phyloP scores from a whole-genome alignment of 768 basidiomycete genomes.

The Tylopilus sp. region DNA sequence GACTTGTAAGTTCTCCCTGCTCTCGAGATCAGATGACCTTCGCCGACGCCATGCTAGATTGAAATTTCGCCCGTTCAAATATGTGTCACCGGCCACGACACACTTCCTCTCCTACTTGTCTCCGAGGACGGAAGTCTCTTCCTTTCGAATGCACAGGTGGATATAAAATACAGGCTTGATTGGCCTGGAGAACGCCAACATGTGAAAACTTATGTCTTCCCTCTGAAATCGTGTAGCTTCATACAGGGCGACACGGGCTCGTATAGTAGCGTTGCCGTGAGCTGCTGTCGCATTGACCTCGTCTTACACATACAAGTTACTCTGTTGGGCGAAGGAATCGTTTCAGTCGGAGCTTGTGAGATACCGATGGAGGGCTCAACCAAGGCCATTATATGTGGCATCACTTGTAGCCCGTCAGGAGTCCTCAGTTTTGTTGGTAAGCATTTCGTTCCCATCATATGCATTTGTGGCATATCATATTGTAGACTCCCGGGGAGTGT shows the following conservation, averaged over 20 bases:
- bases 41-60: slow-evolving; percentile 34
- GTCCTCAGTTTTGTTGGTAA: slow-evolving; percentile 48
- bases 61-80: slow-evolving; percentile 40
- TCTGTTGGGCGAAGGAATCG: slow-evolving; percentile 19
- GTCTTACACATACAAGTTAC: slow-evolving; percentile 22
- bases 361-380: slow-evolving; percentile 14
- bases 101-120: slow-evolving; percentile 30
- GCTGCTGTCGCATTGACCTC: slow-evolving; percentile 19
- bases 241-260: slow-evolving; percentile 15
- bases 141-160: slow-evolving; percentile 28
- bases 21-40: slow-evolving; percentile 7
- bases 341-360: slow-evolving; percentile 18
- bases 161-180: slow-evolving; percentile 21
- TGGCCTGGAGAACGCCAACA: slow-evolving; percentile 28
- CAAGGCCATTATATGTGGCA: slow-evolving; percentile 1
- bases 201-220: slow-evolving; percentile 31
- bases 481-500: slow-evolving; percentile 44
- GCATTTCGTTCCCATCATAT: slow-evolving; percentile 13
- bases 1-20: slow-evolving; percentile 39
- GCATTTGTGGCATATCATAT: neutral
- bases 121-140: slow-evolving; percentile 33
- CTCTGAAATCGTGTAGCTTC: slow-evolving; percentile 27
- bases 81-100: slow-evolving; percentile 29
- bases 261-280: slow-evolving; percentile 12
- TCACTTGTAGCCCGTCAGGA: slow-evolving; percentile 42